Evolutionary conservation across 2,329 filamentous ascomycete species (phyloP).

Genomic region (Fusarium buxicola): DNA sequence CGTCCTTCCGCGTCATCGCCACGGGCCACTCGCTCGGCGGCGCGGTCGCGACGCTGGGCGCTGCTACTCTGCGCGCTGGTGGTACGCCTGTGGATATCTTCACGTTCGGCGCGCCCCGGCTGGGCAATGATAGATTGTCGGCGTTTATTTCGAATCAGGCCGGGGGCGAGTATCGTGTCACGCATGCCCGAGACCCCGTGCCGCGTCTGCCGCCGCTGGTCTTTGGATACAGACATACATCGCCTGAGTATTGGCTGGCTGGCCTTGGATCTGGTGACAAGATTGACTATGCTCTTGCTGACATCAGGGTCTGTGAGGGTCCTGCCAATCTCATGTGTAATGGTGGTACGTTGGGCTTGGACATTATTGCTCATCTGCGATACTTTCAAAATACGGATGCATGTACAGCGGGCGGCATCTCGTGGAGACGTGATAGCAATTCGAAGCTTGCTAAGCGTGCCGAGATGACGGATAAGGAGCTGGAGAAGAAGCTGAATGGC

Average conservation of each 20-base stretch:
- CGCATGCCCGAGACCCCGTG: slow-evolving; percentile 75
- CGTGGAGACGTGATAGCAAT: slow-evolving; percentile 43
- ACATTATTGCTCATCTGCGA: slow-evolving; percentile 58
- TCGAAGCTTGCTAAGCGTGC: slow-evolving; percentile 10
- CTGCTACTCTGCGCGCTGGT: slow-evolving; percentile 63
- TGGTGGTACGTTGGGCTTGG: slow-evolving; percentile 59
- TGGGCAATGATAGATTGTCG: slow-evolving; percentile 68
- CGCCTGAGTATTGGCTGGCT: slow-evolving; percentile 75
- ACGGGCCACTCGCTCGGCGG: slow-evolving; percentile 78
- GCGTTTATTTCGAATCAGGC: slow-evolving; percentile 64
- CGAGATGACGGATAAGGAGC: slow-evolving; percentile 50
- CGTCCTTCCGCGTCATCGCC: slow-evolving; percentile 65
- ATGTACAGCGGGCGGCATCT: slow-evolving; percentile 49
- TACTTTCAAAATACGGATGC: slow-evolving; percentile 61
- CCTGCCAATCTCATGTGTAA: slow-evolving; percentile 62
- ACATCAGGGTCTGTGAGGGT: slow-evolving; percentile 62
- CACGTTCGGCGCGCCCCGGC: slow-evolving; percentile 75
- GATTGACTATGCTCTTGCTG: slow-evolving; percentile 51
- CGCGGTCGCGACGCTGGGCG: slow-evolving; percentile 71
- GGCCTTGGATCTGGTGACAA: slow-evolving; percentile 48
- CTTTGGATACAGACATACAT: slow-evolving; percentile 73
- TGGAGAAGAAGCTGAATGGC: slow-evolving; percentile 53
- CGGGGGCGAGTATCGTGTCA: slow-evolving; percentile 71
- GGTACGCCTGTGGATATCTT: slow-evolving; percentile 66
- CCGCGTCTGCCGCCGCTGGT: slow-evolving; percentile 72